Base-by-base conservation (phyloP, 2,329 filamentous ascomycete species). In the Colletotrichum sp. region DNA sequence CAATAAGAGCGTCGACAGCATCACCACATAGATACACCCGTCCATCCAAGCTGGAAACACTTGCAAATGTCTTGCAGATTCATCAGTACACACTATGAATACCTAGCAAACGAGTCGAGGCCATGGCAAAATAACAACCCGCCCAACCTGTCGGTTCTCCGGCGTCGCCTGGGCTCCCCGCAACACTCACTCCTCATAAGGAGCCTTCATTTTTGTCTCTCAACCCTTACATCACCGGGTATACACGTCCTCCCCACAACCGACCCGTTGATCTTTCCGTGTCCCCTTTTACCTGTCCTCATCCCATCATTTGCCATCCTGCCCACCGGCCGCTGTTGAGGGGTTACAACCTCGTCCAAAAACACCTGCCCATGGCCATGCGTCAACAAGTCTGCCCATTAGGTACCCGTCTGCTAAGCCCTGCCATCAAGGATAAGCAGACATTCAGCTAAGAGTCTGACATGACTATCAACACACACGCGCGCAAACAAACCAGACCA, bases 241-340 rank as follows among this genome's bases (percentile, higher is more conserved):
- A 76, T 76, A 30, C 64, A 34, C 71, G 39, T 76, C 57, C 15
- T 70, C 71, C 65, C 34, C 59, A 68, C 63, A 68, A 60, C 52
- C 39, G 30, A 22, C 64, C 34, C 13, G 30, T 28, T 18, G 30
- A 32, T 22, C 39, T 28, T 24, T 36, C 6, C 26, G 15, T 32
- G 22, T 24, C 24, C 16, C 57, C 55, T 57, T 32, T 57, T 65
- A 36, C n/a, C 24, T 30, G 16, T 39, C 59, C 28, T 64, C 62
- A 8, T 24, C 32, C 62, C 62, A 13, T 28, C 62, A 26, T 64
- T 44, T 34, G 28, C 59, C 70, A 15, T 66, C 64, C 34, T 67
- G n/a, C 26, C 39, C 57, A 24, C 28, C 44, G 5, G 28, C 36
- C n/a, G n/a, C 22, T 22, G 30, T 24, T 34, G 18, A 2, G 8